Evolutionary conservation across 1,284 basidiomycete species (phyloP).

Genomic region (Polyporus tsugae): DNA sequence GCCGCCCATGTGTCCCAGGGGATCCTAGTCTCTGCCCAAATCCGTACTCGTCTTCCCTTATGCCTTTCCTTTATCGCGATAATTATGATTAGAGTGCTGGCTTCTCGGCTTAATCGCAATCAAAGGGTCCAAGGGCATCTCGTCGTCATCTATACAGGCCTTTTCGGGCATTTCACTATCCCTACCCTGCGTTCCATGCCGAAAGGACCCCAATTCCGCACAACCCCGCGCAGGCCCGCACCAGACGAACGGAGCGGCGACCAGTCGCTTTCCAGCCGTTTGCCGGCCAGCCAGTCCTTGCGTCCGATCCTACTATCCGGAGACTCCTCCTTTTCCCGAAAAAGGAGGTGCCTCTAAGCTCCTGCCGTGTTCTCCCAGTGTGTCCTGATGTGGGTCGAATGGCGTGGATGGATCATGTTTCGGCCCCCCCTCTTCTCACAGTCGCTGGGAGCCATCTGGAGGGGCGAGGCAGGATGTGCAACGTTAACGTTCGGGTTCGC

Average conservation of each 20-base stretch:
- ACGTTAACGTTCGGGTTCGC: not conserved
- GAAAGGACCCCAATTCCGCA: slow-evolving; percentile 16
- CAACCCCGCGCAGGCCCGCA: not conserved
- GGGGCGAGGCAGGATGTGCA: not conserved
- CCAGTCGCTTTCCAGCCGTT: slow-evolving; percentile 5
- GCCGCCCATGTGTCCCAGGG: slow-evolving; percentile 14
- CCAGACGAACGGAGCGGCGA: not conserved
- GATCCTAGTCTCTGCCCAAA: not conserved
- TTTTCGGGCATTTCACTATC: not conserved
- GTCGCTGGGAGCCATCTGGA: not conserved
- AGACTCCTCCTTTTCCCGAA: slow-evolving; percentile 6
- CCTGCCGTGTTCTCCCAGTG: not conserved
- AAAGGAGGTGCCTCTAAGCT: slow-evolving; percentile 6
- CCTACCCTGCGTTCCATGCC: slow-evolving; percentile 5
- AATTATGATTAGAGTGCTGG: slow-evolving; percentile 18
- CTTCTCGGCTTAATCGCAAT: slow-evolving; percentile 10
- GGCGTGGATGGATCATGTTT: slow-evolving; percentile 6
- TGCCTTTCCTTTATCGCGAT: slow-evolving; percentile 13
- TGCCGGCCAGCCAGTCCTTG: not conserved
- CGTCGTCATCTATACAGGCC: not conserved
- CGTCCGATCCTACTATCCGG: not conserved
- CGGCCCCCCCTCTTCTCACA: not conserved
- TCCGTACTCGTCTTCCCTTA: slow-evolving; percentile 2
- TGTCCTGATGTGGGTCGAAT: not conserved
- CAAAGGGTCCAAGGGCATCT: slow-evolving; percentile 7